Evolutionary conservation across 2,329 filamentous ascomycete species (phyloP).

Genomic region (Aspergillus quadrilineatus): DNA sequence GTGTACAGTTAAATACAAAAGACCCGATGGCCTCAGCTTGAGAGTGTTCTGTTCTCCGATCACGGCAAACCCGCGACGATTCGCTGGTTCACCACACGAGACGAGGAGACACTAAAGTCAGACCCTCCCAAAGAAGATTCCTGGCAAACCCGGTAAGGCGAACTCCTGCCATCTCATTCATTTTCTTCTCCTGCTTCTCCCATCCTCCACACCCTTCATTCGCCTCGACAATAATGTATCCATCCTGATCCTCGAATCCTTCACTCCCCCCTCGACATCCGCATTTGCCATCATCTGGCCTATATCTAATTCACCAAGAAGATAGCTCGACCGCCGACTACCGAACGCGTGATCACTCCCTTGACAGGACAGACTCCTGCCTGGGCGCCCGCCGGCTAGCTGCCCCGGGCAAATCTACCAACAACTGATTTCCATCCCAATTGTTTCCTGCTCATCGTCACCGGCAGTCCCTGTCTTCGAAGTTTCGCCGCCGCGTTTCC

Average conservation of each 20-base stretch:
- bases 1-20: background rate
- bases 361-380: conserved; percentile 15
- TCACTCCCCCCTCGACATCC: conserved; percentile 4
- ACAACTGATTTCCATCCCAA: conserved; percentile 13
- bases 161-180: conserved; percentile 16
- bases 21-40: conserved; percentile 6
- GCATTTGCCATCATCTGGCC: conserved; percentile 8
- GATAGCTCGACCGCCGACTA: conserved; percentile 16
- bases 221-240: conserved; percentile 11
- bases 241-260: conserved; percentile 13
- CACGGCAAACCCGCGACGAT: conserved; percentile 18
- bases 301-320: conserved; percentile 17
- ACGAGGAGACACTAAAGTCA: conserved; percentile 14
- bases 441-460: conserved; percentile 8
- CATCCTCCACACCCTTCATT: conserved; percentile 10
- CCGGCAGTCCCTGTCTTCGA: conserved; percentile 11
- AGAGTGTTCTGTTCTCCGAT: conserved; percentile 13
- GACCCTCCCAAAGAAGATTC: conserved; percentile 20
- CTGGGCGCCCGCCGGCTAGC: conserved; percentile 17
- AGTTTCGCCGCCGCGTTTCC: conserved; percentile 28
- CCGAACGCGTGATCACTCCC: conserved; percentile 21
- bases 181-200: conserved; percentile 12
- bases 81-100: conserved; percentile 20
- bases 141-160: conserved; percentile 19
- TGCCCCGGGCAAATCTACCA: conserved; percentile 13